These are phyloP conservation scores for Cryptococcus maquisensis DNA, from an alignment of 1,284 basidiomycete species.

Conservation along the genomic window DNA sequence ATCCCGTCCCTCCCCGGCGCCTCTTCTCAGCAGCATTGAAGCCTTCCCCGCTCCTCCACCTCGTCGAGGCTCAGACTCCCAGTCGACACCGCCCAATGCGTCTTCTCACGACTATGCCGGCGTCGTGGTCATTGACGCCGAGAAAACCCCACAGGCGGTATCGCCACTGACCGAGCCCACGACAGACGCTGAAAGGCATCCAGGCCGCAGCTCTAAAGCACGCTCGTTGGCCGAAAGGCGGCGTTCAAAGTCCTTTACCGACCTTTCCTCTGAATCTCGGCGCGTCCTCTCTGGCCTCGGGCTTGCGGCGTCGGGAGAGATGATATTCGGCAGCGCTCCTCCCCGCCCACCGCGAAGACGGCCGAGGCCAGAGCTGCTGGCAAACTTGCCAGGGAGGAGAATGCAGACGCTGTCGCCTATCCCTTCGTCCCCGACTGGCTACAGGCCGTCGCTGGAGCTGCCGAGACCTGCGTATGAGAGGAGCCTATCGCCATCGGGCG, in stretches of 20 bases:
- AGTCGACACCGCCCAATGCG: background rate
- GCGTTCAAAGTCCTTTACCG: too few relatives aligned
- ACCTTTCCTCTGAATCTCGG: too few relatives aligned
- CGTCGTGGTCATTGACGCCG: too few relatives aligned
- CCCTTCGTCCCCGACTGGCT: background rate
- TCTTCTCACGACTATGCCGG: background rate
- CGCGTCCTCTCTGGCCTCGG: too few relatives aligned
- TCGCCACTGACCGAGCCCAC: too few relatives aligned
- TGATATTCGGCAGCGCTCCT: background rate
- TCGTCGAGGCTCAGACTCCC: background rate
- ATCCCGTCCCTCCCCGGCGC: constrained; percentile 9
- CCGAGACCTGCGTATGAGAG: constrained; percentile 13
- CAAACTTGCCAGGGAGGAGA: background rate
- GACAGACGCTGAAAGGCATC: too few relatives aligned
- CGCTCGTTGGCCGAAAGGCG: too few relatives aligned
- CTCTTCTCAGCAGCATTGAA: background rate
- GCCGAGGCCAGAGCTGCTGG: background rate
- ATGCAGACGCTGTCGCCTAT: constrained; percentile 1
- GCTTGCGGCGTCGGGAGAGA: too few relatives aligned
- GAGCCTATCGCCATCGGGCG: constrained; percentile 19
- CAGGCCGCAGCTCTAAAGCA: too few relatives aligned
- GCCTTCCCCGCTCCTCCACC: constrained; percentile 7
- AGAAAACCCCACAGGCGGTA: too few relatives aligned
- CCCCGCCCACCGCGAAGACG: background rate
- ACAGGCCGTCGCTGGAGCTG: constrained; percentile 10